Conservation (phyloP, 1,284 basidiomycete species). For the Coniferiporia weirii region DNA sequence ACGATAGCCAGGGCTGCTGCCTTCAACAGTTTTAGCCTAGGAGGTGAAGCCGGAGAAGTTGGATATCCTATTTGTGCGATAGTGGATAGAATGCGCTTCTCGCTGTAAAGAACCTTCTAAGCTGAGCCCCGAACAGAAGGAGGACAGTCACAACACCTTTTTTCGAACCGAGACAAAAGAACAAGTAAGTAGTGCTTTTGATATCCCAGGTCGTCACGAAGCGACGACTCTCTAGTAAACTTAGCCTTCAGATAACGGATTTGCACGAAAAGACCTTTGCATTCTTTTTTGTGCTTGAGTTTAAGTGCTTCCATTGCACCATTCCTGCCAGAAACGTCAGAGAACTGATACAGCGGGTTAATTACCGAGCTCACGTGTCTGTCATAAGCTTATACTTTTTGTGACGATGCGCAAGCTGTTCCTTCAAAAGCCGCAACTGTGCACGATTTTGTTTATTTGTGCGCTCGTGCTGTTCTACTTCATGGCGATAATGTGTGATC, state of each 20-base stretch:
- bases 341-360: background rate
- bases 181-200: slow-evolving; percentile 83
- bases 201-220: slow-evolving; percentile 76
- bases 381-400: background rate
- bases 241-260: slow-evolving; percentile 91
- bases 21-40: slow-evolving; percentile 47
- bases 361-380: background rate
- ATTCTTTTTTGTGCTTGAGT: slow-evolving; percentile 73
- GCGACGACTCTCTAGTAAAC: slow-evolving; percentile 78
- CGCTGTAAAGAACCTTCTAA: slow-evolving; percentile 38
- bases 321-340: slow-evolving; percentile 36
- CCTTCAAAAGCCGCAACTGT: slow-evolving; percentile 59
- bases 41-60: slow-evolving; percentile 30
- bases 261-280: slow-evolving; percentile 83
- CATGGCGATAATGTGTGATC: slow-evolving; percentile 49
- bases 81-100: slow-evolving; percentile 70
- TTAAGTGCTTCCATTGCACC: slow-evolving; percentile 51
- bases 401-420: slow-evolving; percentile 51
- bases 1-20: slow-evolving; percentile 54
- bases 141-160: slow-evolving; percentile 54
- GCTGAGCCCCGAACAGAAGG: slow-evolving; percentile 5
- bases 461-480: slow-evolving; percentile 48
- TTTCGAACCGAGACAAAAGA: slow-evolving; percentile 61
- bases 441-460: slow-evolving; percentile 59
- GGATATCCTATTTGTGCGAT: slow-evolving; percentile 78